Base-by-base conservation (phyloP, 176 grass and related monocot genomes). In the Otatea glauca region DNA sequence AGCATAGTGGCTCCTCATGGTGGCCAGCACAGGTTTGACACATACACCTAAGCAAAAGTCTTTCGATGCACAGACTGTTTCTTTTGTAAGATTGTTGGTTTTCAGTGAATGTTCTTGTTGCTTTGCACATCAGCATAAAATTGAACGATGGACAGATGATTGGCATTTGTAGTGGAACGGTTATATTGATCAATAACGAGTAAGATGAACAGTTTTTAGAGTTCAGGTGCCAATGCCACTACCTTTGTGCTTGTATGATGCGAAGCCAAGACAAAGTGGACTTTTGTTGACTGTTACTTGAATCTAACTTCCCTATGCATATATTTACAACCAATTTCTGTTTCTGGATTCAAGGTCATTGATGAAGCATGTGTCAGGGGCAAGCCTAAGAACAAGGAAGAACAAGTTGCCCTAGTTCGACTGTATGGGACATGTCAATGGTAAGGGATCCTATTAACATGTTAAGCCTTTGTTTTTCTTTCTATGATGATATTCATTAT, bases 11-110 rank as follows among this genome's bases (percentile, higher is more conserved):
- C 27, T 76, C 81, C 23, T 89, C 87, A 65, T 99, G 93, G 96
- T 99, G 96, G 93, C 96, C 96, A 81, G 89, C 93, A 61, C 96
- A 99, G 96, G 96, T 98, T 89, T 70, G 53, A 6, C 23, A 21
- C 67, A 60, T 17, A 51, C 65, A 68, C 15, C 21, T 83, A 79
- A 78, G 38, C 38, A 39, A 39, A 39, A 39, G 38, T 39, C 38
- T 39, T 39, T 39, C 38, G 5, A 39, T 39, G 35, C 42, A 51
- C 7, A 69, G 47, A 72, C 27, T 58, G 63, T 70, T 55, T 71
- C 1, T 78, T 71, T 64, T 18, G 7, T 72, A 70, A 53, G 4
- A 76, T 5, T 45, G 41, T 47, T 35, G 6, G 27, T 44, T 81
- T 25, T 18, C 25, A 55, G 54, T 25, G 8, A 54, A 76, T 63